Conservation (phyloP, 805 yeast species). For the Phaffomyces antillensis region DNA sequence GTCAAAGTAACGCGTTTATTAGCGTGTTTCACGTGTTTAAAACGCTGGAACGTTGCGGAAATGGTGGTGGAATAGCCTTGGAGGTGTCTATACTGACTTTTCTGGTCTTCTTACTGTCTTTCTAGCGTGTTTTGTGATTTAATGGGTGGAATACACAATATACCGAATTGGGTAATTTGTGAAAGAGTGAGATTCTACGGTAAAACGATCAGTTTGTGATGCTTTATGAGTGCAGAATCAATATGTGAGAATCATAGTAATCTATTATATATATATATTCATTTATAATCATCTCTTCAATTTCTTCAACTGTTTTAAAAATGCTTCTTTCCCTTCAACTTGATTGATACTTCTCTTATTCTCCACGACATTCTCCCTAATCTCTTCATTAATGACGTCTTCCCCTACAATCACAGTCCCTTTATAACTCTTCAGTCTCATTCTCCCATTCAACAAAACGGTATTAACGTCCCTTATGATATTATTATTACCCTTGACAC, state of each 20-base stretch:
- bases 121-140: no score
- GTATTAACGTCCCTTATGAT: slow-evolving; percentile 44
- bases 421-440: slow-evolving; percentile 68
- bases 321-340: slow-evolving; percentile 16
- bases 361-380: slow-evolving; percentile 1
- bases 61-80: no score
- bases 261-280: no score
- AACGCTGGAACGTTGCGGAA: no score
- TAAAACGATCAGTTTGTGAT: no score
- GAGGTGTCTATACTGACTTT: no score
- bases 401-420: slow-evolving; percentile 61
- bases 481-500: slow-evolving; percentile 54
- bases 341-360: slow-evolving; percentile 17
- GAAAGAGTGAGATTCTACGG: no score
- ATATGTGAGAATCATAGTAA: no score
- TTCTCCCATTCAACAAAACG: slow-evolving; percentile 65
- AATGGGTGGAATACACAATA: neutral
- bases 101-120: no score
- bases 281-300: slow-evolving; percentile 12
- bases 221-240: no score
- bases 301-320: slow-evolving; percentile 20
- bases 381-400: slow-evolving; percentile 24
- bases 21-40: no score
- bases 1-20: no score
- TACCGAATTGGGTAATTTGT: neutral